Conservation (phyloP, 208 protist species). For the Crithidia fasciculata region DNA sequence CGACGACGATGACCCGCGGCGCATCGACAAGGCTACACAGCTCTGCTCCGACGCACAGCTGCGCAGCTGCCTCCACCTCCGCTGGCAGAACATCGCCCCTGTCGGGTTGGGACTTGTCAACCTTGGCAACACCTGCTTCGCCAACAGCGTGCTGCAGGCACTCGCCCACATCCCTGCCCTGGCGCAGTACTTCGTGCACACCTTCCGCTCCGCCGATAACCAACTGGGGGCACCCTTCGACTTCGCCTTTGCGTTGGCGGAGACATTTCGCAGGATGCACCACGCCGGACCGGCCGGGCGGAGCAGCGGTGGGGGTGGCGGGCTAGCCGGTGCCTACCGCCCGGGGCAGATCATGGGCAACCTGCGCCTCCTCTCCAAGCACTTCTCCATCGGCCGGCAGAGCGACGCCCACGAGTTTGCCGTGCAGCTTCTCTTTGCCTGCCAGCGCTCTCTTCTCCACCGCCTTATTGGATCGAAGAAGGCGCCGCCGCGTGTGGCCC, state of each 20-base stretch:
- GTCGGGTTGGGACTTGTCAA: slow-evolving; percentile 82
- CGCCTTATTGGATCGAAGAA: slow-evolving; percentile 78
- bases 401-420: slow-evolving; percentile 93
- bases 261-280: slow-evolving; percentile 79
- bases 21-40: slow-evolving; percentile 43
- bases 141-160: slow-evolving; percentile 88
- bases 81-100: slow-evolving; percentile 58
- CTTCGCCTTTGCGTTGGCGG: slow-evolving; percentile 83
- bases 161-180: slow-evolving; percentile 86
- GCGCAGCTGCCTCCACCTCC: slow-evolving; percentile 58
- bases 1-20: slow-evolving; percentile 75
- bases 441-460: slow-evolving; percentile 79
- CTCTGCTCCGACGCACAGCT: slow-evolving; percentile 70
- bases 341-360: slow-evolving; percentile 65
- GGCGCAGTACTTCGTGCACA: slow-evolving; percentile 80
- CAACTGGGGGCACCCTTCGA: slow-evolving; percentile 75
- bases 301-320: slow-evolving; percentile 12
- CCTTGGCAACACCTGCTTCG: slow-evolving; percentile 92
- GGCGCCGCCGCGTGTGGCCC: slow-evolving; percentile 55
- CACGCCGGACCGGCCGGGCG: slow-evolving; percentile 1
- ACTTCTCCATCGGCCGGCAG: slow-evolving; percentile 85
- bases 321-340: slow-evolving; percentile 42
- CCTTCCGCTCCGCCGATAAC: slow-evolving; percentile 58
- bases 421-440: slow-evolving; percentile 80
- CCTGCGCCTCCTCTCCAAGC: slow-evolving; percentile 68